Conservation (phyloP, 2,329 filamentous ascomycete species). For the Tolypocladium nubicola region DNA sequence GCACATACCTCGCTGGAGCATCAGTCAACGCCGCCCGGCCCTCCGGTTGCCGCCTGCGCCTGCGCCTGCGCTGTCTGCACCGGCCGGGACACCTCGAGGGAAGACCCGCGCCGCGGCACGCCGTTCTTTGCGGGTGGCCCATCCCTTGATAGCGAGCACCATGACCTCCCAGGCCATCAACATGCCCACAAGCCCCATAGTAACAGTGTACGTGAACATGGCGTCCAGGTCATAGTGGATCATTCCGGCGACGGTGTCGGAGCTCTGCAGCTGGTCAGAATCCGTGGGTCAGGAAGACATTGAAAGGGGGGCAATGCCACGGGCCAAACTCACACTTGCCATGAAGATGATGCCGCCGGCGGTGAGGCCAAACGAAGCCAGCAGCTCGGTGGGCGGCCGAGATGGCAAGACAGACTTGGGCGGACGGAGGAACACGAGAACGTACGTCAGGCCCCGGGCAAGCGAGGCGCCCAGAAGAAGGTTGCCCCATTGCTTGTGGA, state of each 20-base stretch:
- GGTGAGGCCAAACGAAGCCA: slow-evolving; percentile 78
- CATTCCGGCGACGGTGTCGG: slow-evolving; percentile 68
- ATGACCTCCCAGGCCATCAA: slow-evolving; percentile 79
- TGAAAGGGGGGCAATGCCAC: background rate
- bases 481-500: slow-evolving; percentile 89
- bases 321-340: slow-evolving; percentile 56
- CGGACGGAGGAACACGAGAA: slow-evolving; percentile 68
- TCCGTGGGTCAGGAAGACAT: background rate
- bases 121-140: slow-evolving; percentile 48
- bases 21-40: background rate
- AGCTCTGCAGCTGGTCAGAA: slow-evolving; percentile 40
- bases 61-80: background rate
- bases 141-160: slow-evolving; percentile 76
- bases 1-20: background rate
- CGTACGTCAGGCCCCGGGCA: slow-evolving; percentile 68
- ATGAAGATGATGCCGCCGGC: slow-evolving; percentile 87
- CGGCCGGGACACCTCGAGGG: background rate
- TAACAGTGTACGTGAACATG: slow-evolving; percentile 89
- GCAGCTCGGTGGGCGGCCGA: slow-evolving; percentile 80
- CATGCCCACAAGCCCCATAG: slow-evolving; percentile 71
- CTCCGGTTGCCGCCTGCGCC: background rate
- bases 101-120: background rate
- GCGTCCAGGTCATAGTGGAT: slow-evolving; percentile 68
- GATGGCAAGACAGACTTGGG: slow-evolving; percentile 72
- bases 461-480: slow-evolving; percentile 73